A percentile compares a stretch with the other conserved stretches of the same genome.
These are phyloP conservation scores for Stephanodiscus triporus DNA, from an alignment of 108 stramenopile genomes.

Conservation along the genomic window DNA sequence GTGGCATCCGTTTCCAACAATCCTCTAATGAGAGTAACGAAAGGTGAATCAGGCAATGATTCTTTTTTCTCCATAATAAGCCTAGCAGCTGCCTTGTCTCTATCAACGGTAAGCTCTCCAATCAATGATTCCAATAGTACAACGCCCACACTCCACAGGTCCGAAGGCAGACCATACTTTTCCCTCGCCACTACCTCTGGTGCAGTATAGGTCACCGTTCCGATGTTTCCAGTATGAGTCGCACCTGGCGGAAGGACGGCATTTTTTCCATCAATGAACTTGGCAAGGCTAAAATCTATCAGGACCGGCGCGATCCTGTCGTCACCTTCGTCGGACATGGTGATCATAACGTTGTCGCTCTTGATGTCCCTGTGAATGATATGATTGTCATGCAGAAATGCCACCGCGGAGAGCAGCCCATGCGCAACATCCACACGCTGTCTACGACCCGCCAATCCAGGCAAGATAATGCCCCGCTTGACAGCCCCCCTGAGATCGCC, in stretches of 20 bases:
- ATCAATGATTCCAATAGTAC: slow-evolving; percentile 73
- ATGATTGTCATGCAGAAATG: slow-evolving; percentile 93
- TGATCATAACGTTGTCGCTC: slow-evolving; percentile 91
- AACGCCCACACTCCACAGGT: slow-evolving; percentile 86
- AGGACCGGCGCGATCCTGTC: slow-evolving; percentile 57
- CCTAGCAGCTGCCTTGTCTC: slow-evolving; percentile 64
- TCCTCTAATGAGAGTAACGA: slow-evolving; percentile 71
- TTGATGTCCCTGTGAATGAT: slow-evolving; percentile 99
- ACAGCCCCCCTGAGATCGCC: slow-evolving; percentile 64
- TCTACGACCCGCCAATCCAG: slow-evolving; percentile 45
- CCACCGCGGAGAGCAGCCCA: slow-evolving; percentile 75
- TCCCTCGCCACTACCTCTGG: slow-evolving; percentile 73
- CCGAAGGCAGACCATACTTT: slow-evolving; percentile 71
- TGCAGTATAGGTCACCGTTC: slow-evolving; percentile 75
- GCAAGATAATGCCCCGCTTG: slow-evolving; percentile 26
- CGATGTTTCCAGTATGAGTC: slow-evolving; percentile 75
- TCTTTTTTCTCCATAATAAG: slow-evolving; percentile 57
- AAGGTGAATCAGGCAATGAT: slow-evolving; percentile 67
- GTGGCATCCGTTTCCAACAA: slow-evolving; percentile 63
- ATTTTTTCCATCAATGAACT: slow-evolving; percentile 57
- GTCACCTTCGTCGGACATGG: slow-evolving; percentile 48
- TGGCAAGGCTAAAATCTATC: slow-evolving; percentile 86
- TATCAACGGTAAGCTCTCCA: slow-evolving; percentile 60
- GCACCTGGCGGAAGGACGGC: slow-evolving; percentile 46
- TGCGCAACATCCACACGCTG: slow-evolving; percentile 66